Base-by-base conservation (phyloP, 768 basidiomycete species). In the Lactarius sp. region DNA sequence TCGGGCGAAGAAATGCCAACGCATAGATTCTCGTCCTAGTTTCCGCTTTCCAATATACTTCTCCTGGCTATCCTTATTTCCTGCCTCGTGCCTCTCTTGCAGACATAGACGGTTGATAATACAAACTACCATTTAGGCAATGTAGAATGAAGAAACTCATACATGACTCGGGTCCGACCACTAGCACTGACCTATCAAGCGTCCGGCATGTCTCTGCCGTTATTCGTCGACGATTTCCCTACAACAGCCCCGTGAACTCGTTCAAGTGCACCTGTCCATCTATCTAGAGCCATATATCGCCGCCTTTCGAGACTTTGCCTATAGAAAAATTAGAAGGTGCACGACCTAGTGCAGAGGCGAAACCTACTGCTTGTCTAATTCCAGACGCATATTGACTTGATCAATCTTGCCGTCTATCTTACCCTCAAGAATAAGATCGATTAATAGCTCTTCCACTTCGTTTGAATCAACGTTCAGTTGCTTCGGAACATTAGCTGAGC, bases 381-480 rank as follows among this genome's bases (percentile, higher is more conserved):
- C 93, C 16, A 99, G 80, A 59, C 92, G 80, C 82, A 94, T 94
- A 42, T 90, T 85, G 44, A 97, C 94, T 76, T 99, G 97, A 75
- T 99, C 96, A 71, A 99, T 98, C 67, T 87, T 83, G 12, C 97
- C 97, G 69, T 96, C 92, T 12, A 99, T 92, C 73, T 92, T 96
- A n/a, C 92, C 93, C 73, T 99, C 97, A 31, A 98, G 77, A 62
- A 99, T 98, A 27, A 98, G 83, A 16, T 90, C 88, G 64, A 98
- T 88, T 44, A 98, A 83, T 20, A 99, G 83, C 62, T 94, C 93
- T 70, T 98, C 96, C 5, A 96, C 95, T 72, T 98, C 95, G 53
- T 85, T 83, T 51, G 85, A 84, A 31, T 90, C 86, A n/a, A 98
- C 91, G 67, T 97, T 95, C 61, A 99, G 79, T 91, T 98, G 95